Evolutionary conservation across 1,284 basidiomycete species (phyloP).

Genomic region (Sporisorium exsertum): DNA sequence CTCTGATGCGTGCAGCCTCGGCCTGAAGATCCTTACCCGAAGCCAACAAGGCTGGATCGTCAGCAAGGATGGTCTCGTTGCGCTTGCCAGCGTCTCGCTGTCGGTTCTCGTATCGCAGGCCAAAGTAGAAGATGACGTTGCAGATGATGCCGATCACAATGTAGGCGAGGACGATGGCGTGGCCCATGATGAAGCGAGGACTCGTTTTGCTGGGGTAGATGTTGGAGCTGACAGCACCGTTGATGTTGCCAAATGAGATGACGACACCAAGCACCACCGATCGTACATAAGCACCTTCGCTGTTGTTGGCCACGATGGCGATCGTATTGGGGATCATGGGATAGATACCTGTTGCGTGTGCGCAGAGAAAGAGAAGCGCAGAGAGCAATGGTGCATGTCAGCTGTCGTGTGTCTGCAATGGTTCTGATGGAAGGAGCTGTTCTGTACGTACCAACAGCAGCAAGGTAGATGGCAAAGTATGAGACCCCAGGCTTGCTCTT

Average conservation of each 20-base stretch:
- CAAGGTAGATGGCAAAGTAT: slow-evolving; percentile 78
- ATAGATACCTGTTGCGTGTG: slow-evolving; percentile 72
- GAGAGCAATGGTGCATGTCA: background rate
- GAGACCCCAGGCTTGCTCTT: slow-evolving; percentile 73
- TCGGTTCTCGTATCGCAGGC: slow-evolving; percentile 76
- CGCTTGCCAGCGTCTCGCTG: slow-evolving; percentile 76
- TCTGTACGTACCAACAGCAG: slow-evolving; percentile 16
- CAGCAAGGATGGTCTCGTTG: slow-evolving; percentile 75
- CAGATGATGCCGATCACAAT: slow-evolving; percentile 76
- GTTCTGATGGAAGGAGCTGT: background rate
- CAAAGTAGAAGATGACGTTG: slow-evolving; percentile 72
- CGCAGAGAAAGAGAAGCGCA: background rate
- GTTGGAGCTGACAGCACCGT: slow-evolving; percentile 77
- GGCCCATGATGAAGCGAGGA: slow-evolving; percentile 79
- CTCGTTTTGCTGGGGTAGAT: slow-evolving; percentile 76
- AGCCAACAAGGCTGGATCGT: slow-evolving; percentile 21
- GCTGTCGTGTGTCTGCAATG: background rate
- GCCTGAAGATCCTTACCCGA: slow-evolving; percentile 35
- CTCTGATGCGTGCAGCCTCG: slow-evolving; percentile 32
- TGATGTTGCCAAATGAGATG: slow-evolving; percentile 67
- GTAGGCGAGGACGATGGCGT: slow-evolving; percentile 78
- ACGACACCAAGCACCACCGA: slow-evolving; percentile 75
- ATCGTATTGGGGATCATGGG: slow-evolving; percentile 79
- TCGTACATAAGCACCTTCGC: slow-evolving; percentile 81
- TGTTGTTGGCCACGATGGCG: slow-evolving; percentile 79